Conservation (phyloP, 345 rosid genomes). For the Eutrema japonicum region DNA sequence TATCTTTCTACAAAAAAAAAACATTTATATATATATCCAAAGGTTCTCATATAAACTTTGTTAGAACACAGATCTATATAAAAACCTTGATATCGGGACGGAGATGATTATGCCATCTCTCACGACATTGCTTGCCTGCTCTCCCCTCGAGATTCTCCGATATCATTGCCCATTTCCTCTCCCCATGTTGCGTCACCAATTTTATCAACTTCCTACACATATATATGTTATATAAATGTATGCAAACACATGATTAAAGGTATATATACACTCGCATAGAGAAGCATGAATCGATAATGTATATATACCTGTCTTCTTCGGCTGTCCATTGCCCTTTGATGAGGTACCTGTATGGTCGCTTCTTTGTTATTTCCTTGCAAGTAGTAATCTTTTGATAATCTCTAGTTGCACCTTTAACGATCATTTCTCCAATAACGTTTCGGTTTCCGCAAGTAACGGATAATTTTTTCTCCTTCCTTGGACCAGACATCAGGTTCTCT, state of each 20-base stretch:
- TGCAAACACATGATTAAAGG: not conserved
- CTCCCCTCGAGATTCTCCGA: constrained; percentile 75
- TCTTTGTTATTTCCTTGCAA: constrained; percentile 43
- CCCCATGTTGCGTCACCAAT: constrained; percentile 84
- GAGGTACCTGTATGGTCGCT: constrained; percentile 47
- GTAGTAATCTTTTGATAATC: constrained; percentile 35
- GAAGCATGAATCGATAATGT: not conserved
- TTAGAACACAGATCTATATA: constrained; percentile 10
- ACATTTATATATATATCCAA: not conserved
- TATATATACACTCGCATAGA: constrained; percentile 2
- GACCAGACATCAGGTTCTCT: constrained; percentile 43
- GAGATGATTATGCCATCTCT: constrained; percentile 97
- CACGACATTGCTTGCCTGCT: constrained; percentile 95
- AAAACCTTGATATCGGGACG: constrained; percentile 90
- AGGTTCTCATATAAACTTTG: not conserved
- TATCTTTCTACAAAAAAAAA: constrained; percentile 56
- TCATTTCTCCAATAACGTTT: constrained; percentile 14
- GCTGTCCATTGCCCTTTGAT: constrained; percentile 91
- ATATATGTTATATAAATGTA: not conserved
- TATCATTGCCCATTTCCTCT: constrained; percentile 84
- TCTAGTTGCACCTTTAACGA: constrained; percentile 33
- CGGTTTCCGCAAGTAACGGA: not conserved
- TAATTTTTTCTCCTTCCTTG: constrained; percentile 7
- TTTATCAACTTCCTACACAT: constrained; percentile 62
- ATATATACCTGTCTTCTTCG: constrained; percentile 81